A percentile compares a stretch with the other conserved stretches of the same genome.
These are phyloP conservation scores for Globisporangium radiosum DNA, from an alignment of 352 stramenopile genomes.

Conservation along the genomic window DNA sequence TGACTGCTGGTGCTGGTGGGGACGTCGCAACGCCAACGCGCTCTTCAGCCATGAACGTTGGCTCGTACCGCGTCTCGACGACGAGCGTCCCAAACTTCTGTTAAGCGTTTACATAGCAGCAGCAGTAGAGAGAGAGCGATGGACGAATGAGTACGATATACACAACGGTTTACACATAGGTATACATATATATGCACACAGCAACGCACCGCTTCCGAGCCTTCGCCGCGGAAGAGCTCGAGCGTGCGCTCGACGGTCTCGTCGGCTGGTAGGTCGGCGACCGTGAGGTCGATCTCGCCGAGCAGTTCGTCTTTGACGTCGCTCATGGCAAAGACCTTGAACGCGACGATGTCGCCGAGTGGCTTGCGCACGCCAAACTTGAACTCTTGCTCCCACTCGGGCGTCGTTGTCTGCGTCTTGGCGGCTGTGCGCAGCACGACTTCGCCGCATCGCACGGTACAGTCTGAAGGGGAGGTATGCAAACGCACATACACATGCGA, in stretches of 20 bases:
- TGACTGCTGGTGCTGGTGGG: not conserved
- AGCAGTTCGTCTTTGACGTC: conserved; percentile 33
- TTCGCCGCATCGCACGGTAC: conserved; percentile 45
- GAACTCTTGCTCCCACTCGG: conserved; percentile 46
- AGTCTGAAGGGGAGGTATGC: conserved; percentile 24
- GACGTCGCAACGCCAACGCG: conserved; percentile 4
- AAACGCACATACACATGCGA: not conserved
- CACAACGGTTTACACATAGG: too few species aligned
- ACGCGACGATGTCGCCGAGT: conserved; percentile 31
- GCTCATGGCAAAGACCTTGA: conserved; percentile 51
- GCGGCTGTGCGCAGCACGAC: conserved; percentile 40
- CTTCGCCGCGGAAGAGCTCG: conserved; percentile 11
- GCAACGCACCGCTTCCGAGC: conserved; percentile 5
- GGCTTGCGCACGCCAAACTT: conserved; percentile 47
- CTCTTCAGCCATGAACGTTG: conserved; percentile 21
- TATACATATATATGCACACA: not conserved
- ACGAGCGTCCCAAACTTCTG: conserved; percentile 9
- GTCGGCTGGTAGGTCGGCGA: conserved; percentile 30
- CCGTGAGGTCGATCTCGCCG: conserved; percentile 26
- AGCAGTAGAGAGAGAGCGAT: too few species aligned
- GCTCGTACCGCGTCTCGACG: conserved; percentile 42
- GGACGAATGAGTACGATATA: too few species aligned
- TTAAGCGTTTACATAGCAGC: too few species aligned
- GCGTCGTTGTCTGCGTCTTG: conserved; percentile 32
- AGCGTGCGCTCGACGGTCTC: conserved; percentile 26